Conservation (phyloP, 768 basidiomycete genomes). For the Lactarius psammicola region DNA sequence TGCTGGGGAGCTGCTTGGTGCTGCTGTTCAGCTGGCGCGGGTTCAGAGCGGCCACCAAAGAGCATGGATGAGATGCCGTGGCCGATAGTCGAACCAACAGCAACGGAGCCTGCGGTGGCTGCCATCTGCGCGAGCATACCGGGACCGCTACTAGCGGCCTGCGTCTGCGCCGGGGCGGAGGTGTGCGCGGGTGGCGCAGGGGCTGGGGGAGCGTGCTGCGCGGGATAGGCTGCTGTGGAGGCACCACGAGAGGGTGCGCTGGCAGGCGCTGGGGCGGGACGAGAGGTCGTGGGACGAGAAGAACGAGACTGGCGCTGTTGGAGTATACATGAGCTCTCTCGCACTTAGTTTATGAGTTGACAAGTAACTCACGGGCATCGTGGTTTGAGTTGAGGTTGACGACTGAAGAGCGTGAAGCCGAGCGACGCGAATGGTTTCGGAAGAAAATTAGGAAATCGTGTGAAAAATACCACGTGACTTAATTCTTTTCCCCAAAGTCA, state of each 20-base stretch:
- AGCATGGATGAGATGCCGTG: constrained; percentile 91
- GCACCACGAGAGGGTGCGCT: constrained; percentile 41
- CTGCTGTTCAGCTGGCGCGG: constrained; percentile 43
- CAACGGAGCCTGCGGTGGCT: constrained; percentile 87
- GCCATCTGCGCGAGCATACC: constrained; percentile 85
- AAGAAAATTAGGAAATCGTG: constrained; percentile 9
- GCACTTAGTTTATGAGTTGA: background rate
- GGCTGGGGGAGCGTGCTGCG: constrained; percentile 41
- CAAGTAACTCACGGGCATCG: constrained; percentile 49
- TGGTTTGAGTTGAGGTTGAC: constrained; percentile 13
- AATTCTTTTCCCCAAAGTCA: background rate
- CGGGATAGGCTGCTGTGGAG: constrained; percentile 28
- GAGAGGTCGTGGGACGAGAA: constrained; percentile 54
- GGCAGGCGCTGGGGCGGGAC: constrained; percentile 42
- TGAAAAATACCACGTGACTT: constrained; percentile 17
- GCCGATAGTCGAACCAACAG: constrained; percentile 82
- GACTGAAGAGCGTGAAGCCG: constrained; percentile 7
- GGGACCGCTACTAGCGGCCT: constrained; percentile 45
- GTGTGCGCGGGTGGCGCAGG: constrained; percentile 36
- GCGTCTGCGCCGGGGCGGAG: constrained; percentile 33
- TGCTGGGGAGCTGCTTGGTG: constrained; percentile 49
- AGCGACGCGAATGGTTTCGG: constrained; percentile 9
- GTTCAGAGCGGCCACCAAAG: constrained; percentile 63
- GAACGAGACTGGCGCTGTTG: constrained; percentile 74
- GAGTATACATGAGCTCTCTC: background rate